A percentile compares a stretch with the other conserved stretches of the same genome.
Conservation (phyloP, 306 rosid species). For the Begonia masoniana region DNA sequence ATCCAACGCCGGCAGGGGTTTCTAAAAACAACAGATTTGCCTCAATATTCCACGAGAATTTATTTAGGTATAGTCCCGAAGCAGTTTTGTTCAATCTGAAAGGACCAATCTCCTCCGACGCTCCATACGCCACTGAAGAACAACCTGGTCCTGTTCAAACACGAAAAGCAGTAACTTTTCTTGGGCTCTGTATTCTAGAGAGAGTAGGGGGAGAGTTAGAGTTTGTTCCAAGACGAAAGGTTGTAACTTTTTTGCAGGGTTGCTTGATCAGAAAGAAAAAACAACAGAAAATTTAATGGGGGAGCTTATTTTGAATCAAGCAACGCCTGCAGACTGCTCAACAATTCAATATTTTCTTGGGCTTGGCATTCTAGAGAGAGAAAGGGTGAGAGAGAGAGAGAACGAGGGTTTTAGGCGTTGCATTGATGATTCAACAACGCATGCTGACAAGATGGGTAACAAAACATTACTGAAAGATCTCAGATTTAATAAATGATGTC, state of each 20-base stretch:
- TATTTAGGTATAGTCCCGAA: slow-evolving; percentile 60
- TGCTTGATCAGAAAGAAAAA: no score
- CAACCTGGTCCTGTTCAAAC: slow-evolving; percentile 69
- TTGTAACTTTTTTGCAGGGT: no score
- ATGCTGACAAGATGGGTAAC: slow-evolving; percentile 28
- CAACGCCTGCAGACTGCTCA: no score
- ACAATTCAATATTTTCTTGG: neutral
- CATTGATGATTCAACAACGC: slow-evolving; percentile 30
- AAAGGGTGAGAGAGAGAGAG: neutral
- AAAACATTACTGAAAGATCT: slow-evolving; percentile 10
- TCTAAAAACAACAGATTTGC: slow-evolving; percentile 85
- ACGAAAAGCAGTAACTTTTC: neutral
- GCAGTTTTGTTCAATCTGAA: slow-evolving; percentile 68
- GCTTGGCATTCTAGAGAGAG: neutral
- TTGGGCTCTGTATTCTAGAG: neutral
- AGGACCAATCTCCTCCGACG: slow-evolving; percentile 93
- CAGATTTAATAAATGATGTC: slow-evolving; percentile 18
- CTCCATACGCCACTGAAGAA: slow-evolving; percentile 97
- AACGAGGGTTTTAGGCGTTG: neutral
- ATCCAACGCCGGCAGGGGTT: slow-evolving; percentile 91
- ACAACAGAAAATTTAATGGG: no score
- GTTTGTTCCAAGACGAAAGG: no score
- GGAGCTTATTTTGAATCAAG: no score
- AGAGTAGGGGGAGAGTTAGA: neutral
- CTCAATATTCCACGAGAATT: slow-evolving; percentile 76